Evolutionary conservation across 805 yeast species (phyloP), one percentile per base, ranked within the genome.

Genomic region (Candida vartiovaarae): DNA sequence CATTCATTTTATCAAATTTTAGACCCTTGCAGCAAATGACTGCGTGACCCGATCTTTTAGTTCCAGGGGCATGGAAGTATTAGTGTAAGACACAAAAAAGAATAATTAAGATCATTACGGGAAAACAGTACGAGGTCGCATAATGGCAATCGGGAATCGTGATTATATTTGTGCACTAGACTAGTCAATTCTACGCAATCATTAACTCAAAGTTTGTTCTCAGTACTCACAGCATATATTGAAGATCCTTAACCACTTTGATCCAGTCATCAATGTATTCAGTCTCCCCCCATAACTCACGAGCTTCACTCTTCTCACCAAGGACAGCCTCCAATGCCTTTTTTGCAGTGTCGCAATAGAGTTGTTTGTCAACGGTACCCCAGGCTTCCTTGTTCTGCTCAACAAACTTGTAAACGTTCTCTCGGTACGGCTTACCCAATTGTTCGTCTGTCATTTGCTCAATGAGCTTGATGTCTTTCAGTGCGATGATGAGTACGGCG

Each of bases 261-360:
- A 32, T 6, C 41, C 34, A 30, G 5, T 38, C 32, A 2, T 38
- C 35, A 11, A 38, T 7, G 25, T 32, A 39, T 27, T 33, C 43
- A 10, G 47, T 44, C 15, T 44, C 47, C 4, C 32, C 9, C 47
- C 47, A 44, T 3, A 44, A 34, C 34, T 44, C 47, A 8, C 38
- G 31, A 8, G 43, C 33, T 28, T 44, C 47, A 26, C 41, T 39
- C 25, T 34, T 20, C 3, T 40, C 33, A n/a, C 36, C 10, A 3
- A 44, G 36, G 10, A 40, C 38, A n/a, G 26, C 27, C 9, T 29
- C 34, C 28, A 34, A 32, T 27, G 34, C 34, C 6, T 10, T 9
- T 7, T 29, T 6, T 6, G 34, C 30, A 20, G 33, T 20, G 10
- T 29, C 29, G n/a, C 29, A 11, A 8, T 34, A 33, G 31, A 34